Percentiles rank a stretch among this genome's conserved stretches.
Conservation (phyloP, 768 basidiomycete genomes). For the Collybia sp. region DNA sequence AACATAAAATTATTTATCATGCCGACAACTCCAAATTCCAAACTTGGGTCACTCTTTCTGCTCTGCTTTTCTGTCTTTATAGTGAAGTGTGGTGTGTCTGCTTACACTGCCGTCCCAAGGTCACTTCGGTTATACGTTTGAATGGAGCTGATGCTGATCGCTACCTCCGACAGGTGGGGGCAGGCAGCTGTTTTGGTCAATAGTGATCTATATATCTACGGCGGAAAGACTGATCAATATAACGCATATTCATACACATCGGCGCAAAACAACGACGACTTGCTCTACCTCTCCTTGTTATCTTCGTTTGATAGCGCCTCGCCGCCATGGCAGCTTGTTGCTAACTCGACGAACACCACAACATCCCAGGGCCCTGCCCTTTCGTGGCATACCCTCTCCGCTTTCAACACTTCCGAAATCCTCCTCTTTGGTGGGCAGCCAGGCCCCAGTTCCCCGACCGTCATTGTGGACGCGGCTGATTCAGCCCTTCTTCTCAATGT, state of each 20-base stretch:
- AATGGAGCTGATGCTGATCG: neutral
- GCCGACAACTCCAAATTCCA: neutral
- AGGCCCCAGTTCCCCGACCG: constrained; percentile 49
- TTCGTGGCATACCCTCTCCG: constrained; percentile 78
- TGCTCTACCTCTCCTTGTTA: constrained; percentile 65
- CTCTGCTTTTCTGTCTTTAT: constrained; percentile 11
- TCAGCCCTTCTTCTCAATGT: constrained; percentile 59
- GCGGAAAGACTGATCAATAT: constrained; percentile 73
- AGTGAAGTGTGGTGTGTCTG: constrained; percentile 6
- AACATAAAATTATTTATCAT: neutral
- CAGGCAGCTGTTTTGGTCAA: constrained; percentile 61
- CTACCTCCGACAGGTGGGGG: constrained; percentile 62
- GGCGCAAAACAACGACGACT: constrained; percentile 68
- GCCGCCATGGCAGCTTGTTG: constrained; percentile 67
- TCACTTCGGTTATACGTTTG: constrained; percentile 2
- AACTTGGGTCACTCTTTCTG: constrained; percentile 7
- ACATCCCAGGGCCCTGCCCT: constrained; percentile 54
- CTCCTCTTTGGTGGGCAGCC: constrained; percentile 78
- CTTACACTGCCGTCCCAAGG: constrained; percentile 22
- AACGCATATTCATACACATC: constrained; percentile 69
- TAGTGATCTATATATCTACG: constrained; percentile 65
- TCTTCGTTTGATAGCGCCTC: constrained; percentile 50
- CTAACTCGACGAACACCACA: constrained; percentile 36
- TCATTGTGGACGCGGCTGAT: constrained; percentile 49
- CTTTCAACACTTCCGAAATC: constrained; percentile 46